These are phyloP conservation scores for Stentor coeruleus DNA, from an alignment of 73 alveolate genomes.

Conservation along the genomic window DNA sequence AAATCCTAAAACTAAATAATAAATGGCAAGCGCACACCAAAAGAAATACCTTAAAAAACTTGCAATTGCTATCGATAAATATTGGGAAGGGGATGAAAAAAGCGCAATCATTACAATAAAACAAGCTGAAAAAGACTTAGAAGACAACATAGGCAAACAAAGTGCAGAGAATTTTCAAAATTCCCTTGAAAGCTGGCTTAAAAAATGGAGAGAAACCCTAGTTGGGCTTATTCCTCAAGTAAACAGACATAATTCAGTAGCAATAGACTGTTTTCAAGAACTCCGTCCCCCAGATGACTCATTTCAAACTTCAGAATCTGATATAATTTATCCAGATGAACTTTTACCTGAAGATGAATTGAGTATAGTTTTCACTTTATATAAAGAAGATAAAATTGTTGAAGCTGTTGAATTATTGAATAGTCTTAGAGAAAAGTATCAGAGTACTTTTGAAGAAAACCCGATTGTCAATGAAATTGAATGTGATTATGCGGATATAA, in stretches of 20 bases:
- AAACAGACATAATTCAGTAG: neutral
- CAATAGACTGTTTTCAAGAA: neutral
- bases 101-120: neutral
- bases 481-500: neutral
- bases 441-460: neutral
- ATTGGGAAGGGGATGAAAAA: neutral
- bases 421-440: neutral
- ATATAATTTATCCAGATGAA: neutral
- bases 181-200: neutral
- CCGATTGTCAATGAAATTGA: neutral
- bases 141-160: neutral
- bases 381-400: neutral
- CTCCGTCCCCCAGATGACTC: neutral
- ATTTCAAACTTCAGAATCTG: slow-evolving; percentile 1
- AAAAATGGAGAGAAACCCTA: neutral
- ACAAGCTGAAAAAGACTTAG: neutral
- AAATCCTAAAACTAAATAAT: too few species aligned
- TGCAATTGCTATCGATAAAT: neutral
- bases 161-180: neutral
- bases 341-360: neutral
- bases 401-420: neutral
- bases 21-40: neutral
- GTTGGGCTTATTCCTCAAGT: neutral
- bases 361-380: neutral
- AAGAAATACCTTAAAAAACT: neutral